Base-by-base conservation (phyloP, 306 rosid species). In the Cyclanthera cordifolia region DNA sequence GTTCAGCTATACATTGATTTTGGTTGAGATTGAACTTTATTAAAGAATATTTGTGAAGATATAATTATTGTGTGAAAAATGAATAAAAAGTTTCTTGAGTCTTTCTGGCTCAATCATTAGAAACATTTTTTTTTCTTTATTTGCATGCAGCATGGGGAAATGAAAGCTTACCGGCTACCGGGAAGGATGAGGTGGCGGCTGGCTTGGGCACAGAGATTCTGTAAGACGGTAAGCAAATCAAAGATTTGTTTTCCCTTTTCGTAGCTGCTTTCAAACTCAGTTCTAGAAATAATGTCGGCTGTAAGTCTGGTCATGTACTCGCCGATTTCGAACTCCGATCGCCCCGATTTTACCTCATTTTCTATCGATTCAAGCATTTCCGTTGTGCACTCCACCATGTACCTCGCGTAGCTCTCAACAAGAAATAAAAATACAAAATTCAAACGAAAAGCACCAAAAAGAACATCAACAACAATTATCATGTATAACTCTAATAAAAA, bases 301-400 rank as follows among this genome's bases (percentile, higher is more conserved):
- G 99, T 79, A 20, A 94, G 88, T 19, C 67, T 75, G 0, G 87
- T 81, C 87, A 90, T 77, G 71, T 78, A 85, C 61, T 90, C 82
- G 0, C 92, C 83, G 45, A 94, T 94, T 76, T 94, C 99, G 28
- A 94, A 79, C 78, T 90, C 97, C 0, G 15, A 76, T 49, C 72
- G 46, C 6, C 92, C 90, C 28, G 37, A 57, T 12, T 78, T 77
- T 0, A 83, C 71, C 60, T 75, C 88, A 12, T 83, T 83, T 74
- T 77, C 27, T 8, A 94, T 82, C 56, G 95, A 81, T 69, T 82
- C 80, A 43, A 94, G 82, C 89, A 85, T 83, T 82, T 86, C 85
- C 53, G 74, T 81, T 43, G 99, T 94, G 84, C 92, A 94, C 69
- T 88, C 96, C 80, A 90, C 96, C 99, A 94, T 94, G 69, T 86